Conservation (phyloP, 495 filamentous ascomycete species). For the Haplographium delicatum region DNA sequence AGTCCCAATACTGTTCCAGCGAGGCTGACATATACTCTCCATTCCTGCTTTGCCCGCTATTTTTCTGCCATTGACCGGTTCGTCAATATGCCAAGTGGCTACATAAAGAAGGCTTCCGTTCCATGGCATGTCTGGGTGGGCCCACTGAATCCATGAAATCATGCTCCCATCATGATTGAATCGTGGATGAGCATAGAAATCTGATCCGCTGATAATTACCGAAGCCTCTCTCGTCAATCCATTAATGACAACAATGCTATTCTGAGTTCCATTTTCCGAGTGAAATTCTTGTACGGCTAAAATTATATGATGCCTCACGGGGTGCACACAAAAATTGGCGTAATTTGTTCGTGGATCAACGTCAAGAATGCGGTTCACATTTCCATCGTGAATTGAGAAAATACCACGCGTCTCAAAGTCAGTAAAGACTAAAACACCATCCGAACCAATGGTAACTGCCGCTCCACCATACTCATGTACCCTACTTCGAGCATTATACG, state of each 20-base stretch:
- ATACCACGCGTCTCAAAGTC: too few relatives aligned
- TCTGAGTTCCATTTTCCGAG: not conserved
- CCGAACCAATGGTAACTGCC: not conserved
- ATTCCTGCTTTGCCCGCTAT: not conserved
- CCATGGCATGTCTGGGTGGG: slow-evolving; percentile 3
- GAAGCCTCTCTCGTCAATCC: too few relatives aligned
- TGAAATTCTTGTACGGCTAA: slow-evolving; percentile 5
- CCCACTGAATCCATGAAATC: slow-evolving; percentile 9
- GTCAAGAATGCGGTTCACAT: too few relatives aligned
- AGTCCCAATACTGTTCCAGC: slow-evolving; percentile 2
- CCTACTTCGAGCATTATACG: not conserved
- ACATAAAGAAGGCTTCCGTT: slow-evolving; percentile 1
- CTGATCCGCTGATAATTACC: too few relatives aligned
- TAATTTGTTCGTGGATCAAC: too few relatives aligned
- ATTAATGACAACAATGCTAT: slow-evolving; percentile 5
- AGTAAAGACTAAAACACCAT: not conserved
- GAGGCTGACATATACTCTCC: not conserved
- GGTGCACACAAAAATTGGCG: slow-evolving; percentile 6
- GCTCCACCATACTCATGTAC: not conserved
- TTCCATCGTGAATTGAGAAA: too few relatives aligned
- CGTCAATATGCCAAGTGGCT: not conserved
- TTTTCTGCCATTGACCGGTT: not conserved
- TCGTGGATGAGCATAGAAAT: slow-evolving; percentile 2
- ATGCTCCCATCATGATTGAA: slow-evolving; percentile 6
- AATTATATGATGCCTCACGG: not conserved